Evolutionary conservation across 495 filamentous ascomycete species (phyloP).

Genomic region (Tetracladium setigerum): DNA sequence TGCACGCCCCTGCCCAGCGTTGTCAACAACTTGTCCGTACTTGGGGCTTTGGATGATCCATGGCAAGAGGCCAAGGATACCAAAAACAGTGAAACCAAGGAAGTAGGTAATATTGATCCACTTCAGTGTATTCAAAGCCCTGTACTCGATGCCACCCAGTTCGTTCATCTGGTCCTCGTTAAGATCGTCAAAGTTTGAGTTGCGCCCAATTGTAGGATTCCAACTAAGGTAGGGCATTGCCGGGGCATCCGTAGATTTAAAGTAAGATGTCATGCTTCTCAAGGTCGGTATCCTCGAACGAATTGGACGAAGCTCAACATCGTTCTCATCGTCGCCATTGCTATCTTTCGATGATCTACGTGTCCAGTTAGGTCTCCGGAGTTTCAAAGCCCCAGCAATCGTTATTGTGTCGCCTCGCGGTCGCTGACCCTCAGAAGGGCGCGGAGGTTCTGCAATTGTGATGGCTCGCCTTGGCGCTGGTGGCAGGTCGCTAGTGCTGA

Average conservation of each 20-base stretch:
- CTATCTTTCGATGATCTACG: not conserved
- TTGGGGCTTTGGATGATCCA: conserved; percentile 63
- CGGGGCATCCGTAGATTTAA: too few species aligned
- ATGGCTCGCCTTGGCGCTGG: conserved; percentile 32
- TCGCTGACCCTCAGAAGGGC: conserved; percentile 10
- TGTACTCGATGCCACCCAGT: conserved; percentile 89
- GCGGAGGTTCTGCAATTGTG: conserved; percentile 39
- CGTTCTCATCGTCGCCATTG: conserved; percentile 19
- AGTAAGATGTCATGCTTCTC: conserved; percentile 21
- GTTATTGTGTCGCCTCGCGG: too few species aligned
- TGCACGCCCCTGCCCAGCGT: conserved; percentile 51
- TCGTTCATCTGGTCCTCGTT: conserved; percentile 88
- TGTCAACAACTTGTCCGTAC: conserved; percentile 54
- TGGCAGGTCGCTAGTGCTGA: not conserved
- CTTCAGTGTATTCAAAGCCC: conserved; percentile 78
- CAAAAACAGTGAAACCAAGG: conserved; percentile 65
- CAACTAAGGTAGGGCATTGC: conserved; percentile 85
- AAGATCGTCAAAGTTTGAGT: conserved; percentile 83
- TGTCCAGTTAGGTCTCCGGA: too few species aligned
- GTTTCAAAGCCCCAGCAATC: too few species aligned
- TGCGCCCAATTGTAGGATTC: conserved; percentile 84
- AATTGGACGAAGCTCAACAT: conserved; percentile 33
- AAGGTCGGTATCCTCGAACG: conserved; percentile 53
- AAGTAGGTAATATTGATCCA: conserved; percentile 73
- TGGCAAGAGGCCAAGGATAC: conserved; percentile 59